phyloP scores from a whole-genome alignment of 139 green algal genomes.

The Picochlorum sp. region DNA sequence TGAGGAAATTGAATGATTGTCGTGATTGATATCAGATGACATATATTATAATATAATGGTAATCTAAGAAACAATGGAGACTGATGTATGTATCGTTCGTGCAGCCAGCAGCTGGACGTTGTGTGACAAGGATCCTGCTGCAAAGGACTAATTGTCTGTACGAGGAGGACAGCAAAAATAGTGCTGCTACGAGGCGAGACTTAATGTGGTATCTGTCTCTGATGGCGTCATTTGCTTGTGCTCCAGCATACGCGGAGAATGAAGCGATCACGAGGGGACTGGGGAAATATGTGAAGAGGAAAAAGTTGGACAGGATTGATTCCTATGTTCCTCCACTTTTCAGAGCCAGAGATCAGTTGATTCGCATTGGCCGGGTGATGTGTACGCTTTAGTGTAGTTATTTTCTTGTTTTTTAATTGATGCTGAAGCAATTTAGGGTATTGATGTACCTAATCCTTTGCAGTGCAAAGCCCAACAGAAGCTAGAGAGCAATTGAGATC shows the following conservation, averaged over 20 bases:
- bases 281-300: constrained; percentile 19
- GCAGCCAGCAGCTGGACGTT: too few relatives aligned
- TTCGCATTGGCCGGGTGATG: constrained; percentile 18
- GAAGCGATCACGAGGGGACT: constrained; percentile 13
- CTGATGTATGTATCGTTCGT: too few relatives aligned
- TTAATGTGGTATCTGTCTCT: background rate
- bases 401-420: background rate
- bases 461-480: background rate
- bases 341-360: constrained; percentile 15
- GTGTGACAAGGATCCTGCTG: too few relatives aligned
- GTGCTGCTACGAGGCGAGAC: too few relatives aligned
- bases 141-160: too few relatives aligned
- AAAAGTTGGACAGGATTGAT: constrained; percentile 21
- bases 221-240: background rate
- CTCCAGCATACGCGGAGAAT: constrained; percentile 6
- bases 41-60: too few relatives aligned
- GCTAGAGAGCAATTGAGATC: constrained; percentile 14
- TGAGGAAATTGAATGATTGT: too few relatives aligned
- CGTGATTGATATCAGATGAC: too few relatives aligned
- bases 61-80: too few relatives aligned
- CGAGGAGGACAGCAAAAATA: too few relatives aligned
- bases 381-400: too few relatives aligned
- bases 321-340: constrained; percentile 23
- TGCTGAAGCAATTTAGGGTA: background rate
- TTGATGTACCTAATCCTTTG: background rate